Evolutionary conservation across 305 asterid species (phyloP).

Genomic region (Euphrasia arctica): DNA sequence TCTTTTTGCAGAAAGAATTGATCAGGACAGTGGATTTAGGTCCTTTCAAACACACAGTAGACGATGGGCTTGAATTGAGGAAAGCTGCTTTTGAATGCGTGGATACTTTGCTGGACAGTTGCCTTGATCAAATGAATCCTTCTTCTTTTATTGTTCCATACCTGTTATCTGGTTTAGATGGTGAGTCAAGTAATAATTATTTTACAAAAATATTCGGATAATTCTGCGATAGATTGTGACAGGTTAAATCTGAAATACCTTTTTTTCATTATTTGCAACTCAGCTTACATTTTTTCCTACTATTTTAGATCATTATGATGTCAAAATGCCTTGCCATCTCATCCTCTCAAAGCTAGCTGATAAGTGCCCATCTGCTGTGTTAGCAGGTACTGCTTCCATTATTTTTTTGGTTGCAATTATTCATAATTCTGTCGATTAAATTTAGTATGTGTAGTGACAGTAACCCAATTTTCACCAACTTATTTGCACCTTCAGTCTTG

Average conservation of each 20-base stretch:
- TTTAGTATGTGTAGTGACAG: slow-evolving; percentile 5
- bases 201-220: slow-evolving; percentile 9
- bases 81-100: slow-evolving; percentile 99
- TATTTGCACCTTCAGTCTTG: slow-evolving; percentile 51
- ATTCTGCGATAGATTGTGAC: slow-evolving; percentile 9
- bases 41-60: slow-evolving; percentile 99
- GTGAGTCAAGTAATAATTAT: slow-evolving; percentile 41
- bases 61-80: slow-evolving; percentile 99
- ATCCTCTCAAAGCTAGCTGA: slow-evolving; percentile 97
- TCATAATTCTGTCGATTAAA: slow-evolving; percentile 4
- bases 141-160: slow-evolving; percentile 96
- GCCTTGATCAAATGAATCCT: slow-evolving; percentile 98
- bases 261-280: background rate
- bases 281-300: slow-evolving; percentile 3
- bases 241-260: slow-evolving; percentile 11
- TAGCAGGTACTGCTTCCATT: slow-evolving; percentile 67
- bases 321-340: slow-evolving; percentile 99
- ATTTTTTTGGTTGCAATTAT: slow-evolving; percentile 17
- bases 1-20: slow-evolving; percentile 84
- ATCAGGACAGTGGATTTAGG: slow-evolving; percentile 97
- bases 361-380: slow-evolving; percentile 94
- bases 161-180: slow-evolving; percentile 93
- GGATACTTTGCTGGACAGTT: slow-evolving; percentile 89
- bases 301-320: slow-evolving; percentile 91
- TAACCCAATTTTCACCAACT: slow-evolving; percentile 23